Evolutionary conservation across 2,329 filamentous ascomycete genomes (phyloP).

Genomic region (Cyphellophora attinorum): DNA sequence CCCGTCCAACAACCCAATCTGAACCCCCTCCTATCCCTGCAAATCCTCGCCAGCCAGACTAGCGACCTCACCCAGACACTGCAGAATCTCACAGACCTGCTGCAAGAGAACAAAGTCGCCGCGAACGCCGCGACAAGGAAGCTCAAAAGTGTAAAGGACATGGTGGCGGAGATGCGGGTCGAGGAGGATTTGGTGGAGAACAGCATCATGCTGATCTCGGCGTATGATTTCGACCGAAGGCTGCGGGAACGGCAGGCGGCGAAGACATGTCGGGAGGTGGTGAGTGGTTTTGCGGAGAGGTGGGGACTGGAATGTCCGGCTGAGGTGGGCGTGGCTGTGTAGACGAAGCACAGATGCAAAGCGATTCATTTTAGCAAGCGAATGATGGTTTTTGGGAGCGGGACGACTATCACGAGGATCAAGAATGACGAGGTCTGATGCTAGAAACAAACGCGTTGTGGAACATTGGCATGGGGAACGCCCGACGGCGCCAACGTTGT

Average conservation of each 20-base stretch:
- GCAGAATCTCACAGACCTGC: conserved; percentile 76
- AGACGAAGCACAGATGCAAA: no score
- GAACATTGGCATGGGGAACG: no score
- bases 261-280: conserved; percentile 73
- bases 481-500: no score
- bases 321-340: no score
- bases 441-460: no score
- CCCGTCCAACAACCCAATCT: conserved; percentile 33
- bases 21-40: conserved; percentile 54
- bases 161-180: conserved; percentile 77
- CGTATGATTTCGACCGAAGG: conserved; percentile 73
- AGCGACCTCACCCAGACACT: conserved; percentile 68
- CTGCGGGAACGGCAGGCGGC: conserved; percentile 72
- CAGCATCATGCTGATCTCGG: conserved; percentile 70
- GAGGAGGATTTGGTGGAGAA: conserved; percentile 78
- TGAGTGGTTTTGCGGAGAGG: conserved; percentile 69
- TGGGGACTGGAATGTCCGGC: conserved; percentile 17
- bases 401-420: no score
- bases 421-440: no score
- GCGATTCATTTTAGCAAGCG: no score
- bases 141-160: conserved; percentile 70
- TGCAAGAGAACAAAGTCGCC: conserved; percentile 89
- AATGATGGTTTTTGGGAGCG: no score
- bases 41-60: conserved; percentile 60
- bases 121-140: conserved; percentile 72